Percentiles rank a stretch among this genome's conserved stretches.
Evolutionary conservation across 805 yeast genomes (phyloP).

Genomic region (Starmerella vaccinii): DNA sequence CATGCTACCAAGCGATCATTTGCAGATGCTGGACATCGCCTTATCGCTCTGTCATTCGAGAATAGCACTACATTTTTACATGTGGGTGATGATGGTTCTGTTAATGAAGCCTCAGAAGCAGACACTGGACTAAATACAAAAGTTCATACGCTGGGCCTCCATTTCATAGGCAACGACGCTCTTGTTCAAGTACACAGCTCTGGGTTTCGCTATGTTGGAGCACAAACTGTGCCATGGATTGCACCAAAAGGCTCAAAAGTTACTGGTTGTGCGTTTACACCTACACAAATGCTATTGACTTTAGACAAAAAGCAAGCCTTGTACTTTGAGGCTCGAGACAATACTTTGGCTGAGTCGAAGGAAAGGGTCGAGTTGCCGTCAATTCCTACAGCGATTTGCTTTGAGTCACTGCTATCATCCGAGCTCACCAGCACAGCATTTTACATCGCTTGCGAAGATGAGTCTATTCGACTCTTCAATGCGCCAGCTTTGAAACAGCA

Average conservation of each 20-base stretch:
- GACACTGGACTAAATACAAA: slow-evolving; percentile 51
- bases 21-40: slow-evolving; percentile 45
- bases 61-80: slow-evolving; percentile 63
- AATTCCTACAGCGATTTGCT: slow-evolving; percentile 35
- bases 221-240: slow-evolving; percentile 50
- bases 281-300: slow-evolving; percentile 58
- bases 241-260: slow-evolving; percentile 72
- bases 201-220: slow-evolving; percentile 53
- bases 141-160: slow-evolving; percentile 56
- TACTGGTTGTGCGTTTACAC: slow-evolving; percentile 49
- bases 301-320: slow-evolving; percentile 64
- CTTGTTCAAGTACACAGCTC: slow-evolving; percentile 62
- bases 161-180: slow-evolving; percentile 52
- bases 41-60: slow-evolving; percentile 53
- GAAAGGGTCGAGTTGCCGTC: slow-evolving; percentile 43
- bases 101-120: slow-evolving; percentile 50
- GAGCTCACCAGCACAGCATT: slow-evolving; percentile 45
- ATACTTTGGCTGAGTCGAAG: slow-evolving; percentile 60
- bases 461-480: slow-evolving; percentile 46
- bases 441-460: slow-evolving; percentile 64
- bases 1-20: slow-evolving; percentile 49
- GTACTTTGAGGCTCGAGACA: slow-evolving; percentile 71
- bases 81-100: slow-evolving; percentile 56
- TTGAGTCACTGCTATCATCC: slow-evolving; percentile 36
- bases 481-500: slow-evolving; percentile 5